Percentiles rank a stretch among this genome's conserved stretches.
phyloP scores from a whole-genome alignment of 23 red algal genomes.

The Gracilaria vermiculophylla region DNA sequence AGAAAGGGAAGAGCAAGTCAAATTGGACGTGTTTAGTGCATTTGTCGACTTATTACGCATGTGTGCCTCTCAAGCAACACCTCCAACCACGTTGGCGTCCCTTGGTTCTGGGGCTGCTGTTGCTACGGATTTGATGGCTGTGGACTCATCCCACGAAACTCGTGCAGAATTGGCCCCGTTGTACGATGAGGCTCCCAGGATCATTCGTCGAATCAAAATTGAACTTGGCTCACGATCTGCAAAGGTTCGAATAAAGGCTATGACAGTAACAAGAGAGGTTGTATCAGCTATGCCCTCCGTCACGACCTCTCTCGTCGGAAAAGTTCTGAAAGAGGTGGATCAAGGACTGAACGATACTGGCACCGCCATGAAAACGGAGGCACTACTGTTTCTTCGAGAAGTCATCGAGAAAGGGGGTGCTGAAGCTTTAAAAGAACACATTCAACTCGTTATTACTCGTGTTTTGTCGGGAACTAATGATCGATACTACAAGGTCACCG shows the following conservation, averaged over 20 bases:
- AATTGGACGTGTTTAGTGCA: constrained; percentile 68
- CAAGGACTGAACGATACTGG: constrained; percentile 39
- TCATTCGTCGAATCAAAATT: constrained; percentile 27
- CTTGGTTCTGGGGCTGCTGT: not conserved
- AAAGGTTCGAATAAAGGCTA: constrained; percentile 41
- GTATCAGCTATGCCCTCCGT: constrained; percentile 24
- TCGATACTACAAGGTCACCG: constrained; percentile 83
- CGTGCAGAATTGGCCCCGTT: constrained; percentile 11
- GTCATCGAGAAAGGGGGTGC: constrained; percentile 52
- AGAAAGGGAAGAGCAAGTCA: constrained; percentile 73
- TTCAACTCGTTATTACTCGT: constrained; percentile 32
- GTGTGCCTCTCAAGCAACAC: not conserved
- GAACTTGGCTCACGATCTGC: constrained; percentile 48
- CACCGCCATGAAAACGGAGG: constrained; percentile 64
- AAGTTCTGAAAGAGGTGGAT: constrained; percentile 40
- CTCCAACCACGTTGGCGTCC: not conserved
- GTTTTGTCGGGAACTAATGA: constrained; percentile 58
- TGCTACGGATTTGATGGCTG: constrained; percentile 13
- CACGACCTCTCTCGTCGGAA: constrained; percentile 21
- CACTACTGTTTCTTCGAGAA: constrained; percentile 44
- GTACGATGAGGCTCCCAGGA: not conserved
- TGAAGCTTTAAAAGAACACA: constrained; percentile 11
- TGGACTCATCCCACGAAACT: constrained; percentile 24
- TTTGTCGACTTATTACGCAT: constrained; percentile 52
- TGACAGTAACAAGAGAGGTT: constrained; percentile 34